phyloP scores from a whole-genome alignment of 148 eudicot genomes.

The Vaccinium macrocarpon region DNA sequence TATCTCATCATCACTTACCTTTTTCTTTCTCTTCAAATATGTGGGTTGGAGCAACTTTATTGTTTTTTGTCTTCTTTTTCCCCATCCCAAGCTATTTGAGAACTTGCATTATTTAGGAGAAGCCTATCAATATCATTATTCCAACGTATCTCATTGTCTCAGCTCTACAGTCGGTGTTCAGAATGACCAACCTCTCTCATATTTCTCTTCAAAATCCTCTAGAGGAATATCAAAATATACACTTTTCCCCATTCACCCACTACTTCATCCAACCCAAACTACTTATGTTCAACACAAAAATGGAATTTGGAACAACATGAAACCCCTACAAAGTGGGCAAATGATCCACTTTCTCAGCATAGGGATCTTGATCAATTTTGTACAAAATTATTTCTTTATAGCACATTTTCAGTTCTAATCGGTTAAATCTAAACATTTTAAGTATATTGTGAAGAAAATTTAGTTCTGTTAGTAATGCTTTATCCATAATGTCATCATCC shows the following conservation, averaged over 20 bases:
- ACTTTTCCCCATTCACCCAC: not conserved
- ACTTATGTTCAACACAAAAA: not conserved
- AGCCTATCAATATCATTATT: not conserved
- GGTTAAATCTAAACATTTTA: not conserved
- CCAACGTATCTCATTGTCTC: not conserved
- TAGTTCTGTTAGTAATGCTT: not conserved
- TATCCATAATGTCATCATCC: not conserved
- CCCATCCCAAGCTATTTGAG: not conserved
- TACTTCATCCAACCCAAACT: not conserved
- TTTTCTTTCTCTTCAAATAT: not conserved
- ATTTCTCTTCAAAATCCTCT: not conserved
- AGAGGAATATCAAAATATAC: not conserved
- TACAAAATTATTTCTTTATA: not conserved
- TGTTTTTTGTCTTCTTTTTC: not conserved
- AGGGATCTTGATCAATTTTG: not conserved
- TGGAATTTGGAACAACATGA: not conserved
- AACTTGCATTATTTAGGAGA: not conserved
- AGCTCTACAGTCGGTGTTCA: not conserved
- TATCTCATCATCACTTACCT: not conserved
- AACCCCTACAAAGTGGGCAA: not conserved
- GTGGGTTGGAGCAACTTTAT: not conserved
- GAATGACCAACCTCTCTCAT: not conserved
- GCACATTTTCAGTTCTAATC: not conserved
- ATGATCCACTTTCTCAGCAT: not conserved
- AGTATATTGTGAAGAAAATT: not conserved